Base-by-base conservation (phyloP, 257 asterid species). In the Voacanga thouarsii region DNA sequence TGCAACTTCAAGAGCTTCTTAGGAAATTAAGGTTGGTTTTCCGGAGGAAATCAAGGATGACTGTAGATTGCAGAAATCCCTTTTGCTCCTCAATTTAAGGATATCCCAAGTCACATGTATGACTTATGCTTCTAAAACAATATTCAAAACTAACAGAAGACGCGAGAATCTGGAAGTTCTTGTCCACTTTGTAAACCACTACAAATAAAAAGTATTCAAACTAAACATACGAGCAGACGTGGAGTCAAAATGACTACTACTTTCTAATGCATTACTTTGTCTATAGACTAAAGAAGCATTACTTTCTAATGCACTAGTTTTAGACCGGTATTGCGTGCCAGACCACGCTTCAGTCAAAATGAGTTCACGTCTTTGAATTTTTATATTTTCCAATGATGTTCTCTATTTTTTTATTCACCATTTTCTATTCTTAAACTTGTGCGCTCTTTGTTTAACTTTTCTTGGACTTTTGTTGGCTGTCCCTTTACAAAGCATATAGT, bases 51-150 rank as follows among this genome's bases (percentile, higher is more conserved):
- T 75, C 65, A 75, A 77, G 84, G 60, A 70, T 80, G 67, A 64
- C 50, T 50, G 60, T 55, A 53, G 57, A 41, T 83, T 80, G 37
- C 56, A 75, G 26, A 72, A 83, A 14, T 6, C 39, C 24, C 63
- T 76, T 81, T 75, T 78, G 86, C 72, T 59, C 90, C 91, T 81
- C 81, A 85, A 88, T 89, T 88, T 90, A 89, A 83, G 90, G 94
- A 75, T 72, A 50, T 83, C 61, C 74, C 28, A 76, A 53, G 82
- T 88, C 88, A 86, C 82, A 83, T 82, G 88, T 74, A 78, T 75
- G 80, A 67, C 73, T 67, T 75, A 74, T 69, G 66, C 57, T 73
- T 83, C 78, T 84, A 82, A 85, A 84, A 67, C 86, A 86, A 86
- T 88, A 81, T 86, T 84, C 87, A 86, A 88, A 84, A 75, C 9